Conservation (phyloP, 352 stramenopile genomes). For the Phytophthora litchii region DNA sequence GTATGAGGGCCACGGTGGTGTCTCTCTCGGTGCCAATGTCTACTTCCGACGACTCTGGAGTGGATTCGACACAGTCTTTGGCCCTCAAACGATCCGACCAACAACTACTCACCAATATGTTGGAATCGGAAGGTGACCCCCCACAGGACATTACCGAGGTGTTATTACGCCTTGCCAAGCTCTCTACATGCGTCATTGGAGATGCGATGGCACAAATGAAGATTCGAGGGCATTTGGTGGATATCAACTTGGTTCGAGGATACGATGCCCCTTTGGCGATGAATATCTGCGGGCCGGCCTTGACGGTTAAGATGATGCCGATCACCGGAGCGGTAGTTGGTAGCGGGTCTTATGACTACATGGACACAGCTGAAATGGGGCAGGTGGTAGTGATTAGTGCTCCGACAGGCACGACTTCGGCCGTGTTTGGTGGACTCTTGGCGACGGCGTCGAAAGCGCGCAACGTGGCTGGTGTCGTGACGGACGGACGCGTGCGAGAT, state of each 20-base stretch:
- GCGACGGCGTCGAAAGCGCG: conserved; percentile 74
- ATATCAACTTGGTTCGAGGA: conserved; percentile 72
- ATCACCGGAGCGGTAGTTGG: conserved; percentile 42
- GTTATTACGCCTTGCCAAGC: conserved; percentile 76
- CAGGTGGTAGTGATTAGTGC: conserved; percentile 83
- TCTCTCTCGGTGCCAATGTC: conserved; percentile 34
- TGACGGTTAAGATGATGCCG: conserved; percentile 83
- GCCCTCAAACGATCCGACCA: conserved; percentile 57
- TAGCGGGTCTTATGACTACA: conserved; percentile 64
- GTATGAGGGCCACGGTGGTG: conserved; percentile 15
- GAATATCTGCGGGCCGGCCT: conserved; percentile 81
- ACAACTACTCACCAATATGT: conserved; percentile 65
- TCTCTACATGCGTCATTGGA: conserved; percentile 82
- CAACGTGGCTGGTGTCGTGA: conserved; percentile 68
- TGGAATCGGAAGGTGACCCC: conserved; percentile 53
- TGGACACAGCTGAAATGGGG: conserved; percentile 77
- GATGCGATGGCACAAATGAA: conserved; percentile 84
- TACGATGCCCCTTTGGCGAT: conserved; percentile 74
- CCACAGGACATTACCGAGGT: conserved; percentile 35
- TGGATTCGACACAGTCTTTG: conserved; percentile 24
- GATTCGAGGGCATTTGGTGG: conserved; percentile 80
- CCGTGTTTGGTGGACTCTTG: conserved; percentile 74
- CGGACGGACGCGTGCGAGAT: conserved; percentile 77
- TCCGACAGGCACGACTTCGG: conserved; percentile 56
- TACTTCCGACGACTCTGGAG: conserved; percentile 18